These are phyloP conservation scores for Talaromyces sp. DNA, from an alignment of 2,329 filamentous ascomycete species.

Conservation along the genomic window DNA sequence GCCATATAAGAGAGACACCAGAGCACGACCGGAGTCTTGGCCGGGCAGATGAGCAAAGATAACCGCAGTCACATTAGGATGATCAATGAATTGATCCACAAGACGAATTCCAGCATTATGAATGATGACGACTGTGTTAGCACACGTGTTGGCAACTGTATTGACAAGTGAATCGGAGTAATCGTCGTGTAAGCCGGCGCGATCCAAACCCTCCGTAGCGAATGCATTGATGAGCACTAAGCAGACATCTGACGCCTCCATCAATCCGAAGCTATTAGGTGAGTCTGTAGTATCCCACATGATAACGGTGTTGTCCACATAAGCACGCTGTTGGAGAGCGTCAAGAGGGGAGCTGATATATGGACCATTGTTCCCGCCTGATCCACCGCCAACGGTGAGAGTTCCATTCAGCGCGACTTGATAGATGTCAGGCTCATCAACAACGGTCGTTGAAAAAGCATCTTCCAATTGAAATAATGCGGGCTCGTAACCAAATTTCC, in stretches of 20 bases:
- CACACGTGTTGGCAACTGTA: not conserved
- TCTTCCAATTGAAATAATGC: not conserved
- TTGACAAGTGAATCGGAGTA: not conserved
- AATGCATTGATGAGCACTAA: conserved; percentile 56
- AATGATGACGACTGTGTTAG: conserved; percentile 1
- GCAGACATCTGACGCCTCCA: conserved; percentile 36
- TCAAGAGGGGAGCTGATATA: conserved; percentile 20
- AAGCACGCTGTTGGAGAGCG: conserved; percentile 14
- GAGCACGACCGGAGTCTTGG: conserved; percentile 3
- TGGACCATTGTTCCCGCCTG: conserved; percentile 19
- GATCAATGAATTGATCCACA: not conserved
- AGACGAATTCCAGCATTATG: not conserved
- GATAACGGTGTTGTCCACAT: conserved; percentile 36
- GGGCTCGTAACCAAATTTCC: not conserved
- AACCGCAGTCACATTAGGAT: not conserved
- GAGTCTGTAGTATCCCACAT: conserved; percentile 18
- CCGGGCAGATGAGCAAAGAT: conserved; percentile 1
- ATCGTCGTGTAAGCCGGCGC: conserved; percentile 12
- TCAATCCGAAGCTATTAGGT: conserved; percentile 15
- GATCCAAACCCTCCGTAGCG: conserved; percentile 42
- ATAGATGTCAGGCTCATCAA: conserved; percentile 4
- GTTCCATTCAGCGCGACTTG: conserved; percentile 7
- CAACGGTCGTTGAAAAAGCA: not conserved
- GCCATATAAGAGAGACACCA: conserved; percentile 1
- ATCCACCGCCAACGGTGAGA: conserved; percentile 22